A percentile compares a stretch with the other conserved stretches of the same genome.
These are phyloP conservation scores for Zasmidium cellare DNA, from an alignment of 2,329 filamentous ascomycete genomes.

Conservation along the genomic window DNA sequence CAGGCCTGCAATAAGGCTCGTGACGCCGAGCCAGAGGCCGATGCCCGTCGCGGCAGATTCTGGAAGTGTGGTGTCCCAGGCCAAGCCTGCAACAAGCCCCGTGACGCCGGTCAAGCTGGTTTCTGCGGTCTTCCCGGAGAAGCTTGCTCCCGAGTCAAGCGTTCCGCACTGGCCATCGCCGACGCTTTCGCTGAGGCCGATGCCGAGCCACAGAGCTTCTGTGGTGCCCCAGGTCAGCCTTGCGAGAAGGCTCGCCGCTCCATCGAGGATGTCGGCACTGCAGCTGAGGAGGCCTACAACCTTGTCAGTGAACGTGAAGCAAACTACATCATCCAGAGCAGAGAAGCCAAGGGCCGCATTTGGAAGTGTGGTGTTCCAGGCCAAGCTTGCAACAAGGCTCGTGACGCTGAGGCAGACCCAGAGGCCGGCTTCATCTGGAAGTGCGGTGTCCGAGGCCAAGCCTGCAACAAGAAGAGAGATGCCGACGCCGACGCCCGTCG, in stretches of 20 bases:
- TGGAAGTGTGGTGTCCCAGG: slow-evolving; percentile 6
- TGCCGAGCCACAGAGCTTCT: slow-evolving; percentile 33
- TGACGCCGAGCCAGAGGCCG: slow-evolving; percentile 8
- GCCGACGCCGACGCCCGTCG: slow-evolving; percentile 26
- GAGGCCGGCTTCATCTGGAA: slow-evolving; percentile 25
- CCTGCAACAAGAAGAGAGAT: slow-evolving; percentile 46
- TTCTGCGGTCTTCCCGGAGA: slow-evolving; percentile 23
- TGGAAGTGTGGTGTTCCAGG: slow-evolving; percentile 39
- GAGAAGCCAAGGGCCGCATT: neutral
- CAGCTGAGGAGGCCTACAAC: slow-evolving; percentile 18
- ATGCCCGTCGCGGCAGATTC: neutral
- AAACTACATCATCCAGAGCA: neutral
- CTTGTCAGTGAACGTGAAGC: slow-evolving; percentile 24
- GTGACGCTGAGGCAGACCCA: slow-evolving; percentile 18
- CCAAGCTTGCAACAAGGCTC: slow-evolving; percentile 43
- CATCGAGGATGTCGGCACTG: slow-evolving; percentile 40
- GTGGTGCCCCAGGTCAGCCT: slow-evolving; percentile 40
- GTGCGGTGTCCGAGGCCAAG: slow-evolving; percentile 43
- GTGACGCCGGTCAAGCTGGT: neutral
- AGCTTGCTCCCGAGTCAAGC: slow-evolving; percentile 37
- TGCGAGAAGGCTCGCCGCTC: slow-evolving; percentile 49
- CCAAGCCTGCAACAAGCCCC: slow-evolving; percentile 1
- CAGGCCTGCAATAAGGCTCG: slow-evolving; percentile 38
- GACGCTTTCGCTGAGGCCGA: slow-evolving; percentile 32
- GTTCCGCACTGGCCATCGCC: slow-evolving; percentile 42